Evolutionary conservation across 2,329 filamentous ascomycete genomes (phyloP).

Genomic region (Blastomyces silverae): DNA sequence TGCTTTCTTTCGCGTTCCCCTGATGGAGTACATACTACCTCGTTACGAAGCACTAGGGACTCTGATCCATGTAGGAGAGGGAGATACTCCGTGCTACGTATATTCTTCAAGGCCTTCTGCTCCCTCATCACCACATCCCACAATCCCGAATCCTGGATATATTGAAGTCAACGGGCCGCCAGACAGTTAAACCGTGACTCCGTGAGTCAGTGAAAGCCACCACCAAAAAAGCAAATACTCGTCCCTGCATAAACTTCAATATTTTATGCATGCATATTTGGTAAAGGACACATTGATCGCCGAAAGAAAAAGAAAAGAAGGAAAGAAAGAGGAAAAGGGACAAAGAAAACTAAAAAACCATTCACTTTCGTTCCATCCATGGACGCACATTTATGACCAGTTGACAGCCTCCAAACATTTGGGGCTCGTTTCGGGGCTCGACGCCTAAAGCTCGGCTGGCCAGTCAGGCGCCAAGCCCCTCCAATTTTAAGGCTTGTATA

Average conservation of each 20-base stretch:
- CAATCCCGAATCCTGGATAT: too few species aligned
- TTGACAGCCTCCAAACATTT: too few species aligned
- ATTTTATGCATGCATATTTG: neutral
- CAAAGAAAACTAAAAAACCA: neutral
- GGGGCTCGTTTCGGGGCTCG: too few species aligned
- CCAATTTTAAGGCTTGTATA: too few species aligned
- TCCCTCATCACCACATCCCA: too few species aligned
- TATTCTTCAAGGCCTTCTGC: neutral
- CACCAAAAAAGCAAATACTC: neutral
- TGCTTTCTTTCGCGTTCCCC: neutral
- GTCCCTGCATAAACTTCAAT: conserved; percentile 1
- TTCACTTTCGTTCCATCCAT: too few species aligned
- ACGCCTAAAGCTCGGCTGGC: too few species aligned
- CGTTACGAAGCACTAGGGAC: neutral
- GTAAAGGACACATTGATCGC: neutral
- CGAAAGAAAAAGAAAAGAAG: neutral
- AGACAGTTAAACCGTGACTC: neutral
- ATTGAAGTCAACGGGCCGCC: neutral
- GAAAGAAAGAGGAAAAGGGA: neutral
- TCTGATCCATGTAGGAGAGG: neutral
- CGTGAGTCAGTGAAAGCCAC: neutral
- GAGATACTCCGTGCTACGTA: too few species aligned
- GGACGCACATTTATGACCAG: too few species aligned
- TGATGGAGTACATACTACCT: neutral
- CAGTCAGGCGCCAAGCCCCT: too few species aligned